Evolutionary conservation across 78 protist species (phyloP).

Genomic region (Dictyostelium citrinum): DNA sequence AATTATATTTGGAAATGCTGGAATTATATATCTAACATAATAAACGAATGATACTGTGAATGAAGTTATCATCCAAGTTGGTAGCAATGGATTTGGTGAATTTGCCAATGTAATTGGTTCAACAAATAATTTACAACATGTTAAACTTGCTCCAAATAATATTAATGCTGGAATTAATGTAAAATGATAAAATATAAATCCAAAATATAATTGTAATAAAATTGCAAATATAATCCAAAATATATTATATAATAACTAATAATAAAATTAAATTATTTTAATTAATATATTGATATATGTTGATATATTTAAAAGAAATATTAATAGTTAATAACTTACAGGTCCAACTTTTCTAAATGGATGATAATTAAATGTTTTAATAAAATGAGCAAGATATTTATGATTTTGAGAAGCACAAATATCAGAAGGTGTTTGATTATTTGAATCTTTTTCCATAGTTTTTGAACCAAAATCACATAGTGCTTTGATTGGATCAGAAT

Average conservation of each 20-base stretch:
- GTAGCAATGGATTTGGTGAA: constrained; percentile 52
- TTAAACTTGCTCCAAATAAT: not conserved
- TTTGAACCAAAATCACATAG: constrained; percentile 43
- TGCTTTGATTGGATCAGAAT: constrained; percentile 43
- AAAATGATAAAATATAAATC: constrained; percentile 5
- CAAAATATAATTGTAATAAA: not conserved
- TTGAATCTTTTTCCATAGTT: constrained; percentile 7
- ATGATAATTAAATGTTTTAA: not conserved
- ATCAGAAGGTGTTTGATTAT: constrained; percentile 17
- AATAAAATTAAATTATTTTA: no score
- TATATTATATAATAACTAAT: constrained; percentile 45
- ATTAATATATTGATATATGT: no score
- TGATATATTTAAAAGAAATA: no score
- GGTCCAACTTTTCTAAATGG: constrained; percentile 47
- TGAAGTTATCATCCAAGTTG: constrained; percentile 51
- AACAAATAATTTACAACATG: constrained; percentile 25
- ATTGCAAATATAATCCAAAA: constrained; percentile 25
- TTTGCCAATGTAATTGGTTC: constrained; percentile 17
- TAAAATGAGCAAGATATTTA: not conserved
- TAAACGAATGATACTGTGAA: not conserved
- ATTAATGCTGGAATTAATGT: constrained; percentile 8
- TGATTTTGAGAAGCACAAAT: constrained; percentile 4
- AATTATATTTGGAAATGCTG: constrained; percentile 18
- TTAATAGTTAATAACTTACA: constrained; percentile 2
- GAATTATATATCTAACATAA: constrained; percentile 30